Conservation (phyloP, 106 monocot genomes). For the Cymbidium sinense region DNA sequence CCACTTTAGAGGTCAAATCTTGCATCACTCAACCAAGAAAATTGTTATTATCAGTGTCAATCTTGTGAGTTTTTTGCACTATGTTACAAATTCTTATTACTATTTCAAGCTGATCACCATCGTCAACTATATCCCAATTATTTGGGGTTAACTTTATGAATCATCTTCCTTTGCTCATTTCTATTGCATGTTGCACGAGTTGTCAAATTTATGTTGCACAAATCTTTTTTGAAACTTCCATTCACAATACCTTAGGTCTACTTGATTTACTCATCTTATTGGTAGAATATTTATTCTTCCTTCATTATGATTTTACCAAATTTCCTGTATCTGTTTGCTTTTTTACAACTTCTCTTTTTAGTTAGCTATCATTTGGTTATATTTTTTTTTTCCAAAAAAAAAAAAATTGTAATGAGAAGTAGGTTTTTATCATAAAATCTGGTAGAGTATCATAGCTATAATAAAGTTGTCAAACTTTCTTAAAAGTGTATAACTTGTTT, state of each 20-base stretch:
- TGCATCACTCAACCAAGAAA: background rate
- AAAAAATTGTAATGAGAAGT: too few species aligned
- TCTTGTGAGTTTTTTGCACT: background rate
- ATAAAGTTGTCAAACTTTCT: too few species aligned
- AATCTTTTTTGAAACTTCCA: background rate
- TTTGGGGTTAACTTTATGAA: background rate
- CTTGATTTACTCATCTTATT: background rate
- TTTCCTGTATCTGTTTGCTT: background rate
- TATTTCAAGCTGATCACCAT: background rate
- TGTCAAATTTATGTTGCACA: background rate
- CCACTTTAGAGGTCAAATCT: background rate
- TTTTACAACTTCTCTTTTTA: too few species aligned
- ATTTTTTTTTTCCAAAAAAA: too few species aligned
- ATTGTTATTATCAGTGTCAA: background rate
- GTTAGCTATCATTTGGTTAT: too few species aligned
- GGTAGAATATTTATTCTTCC: background rate
- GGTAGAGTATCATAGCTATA: too few species aligned
- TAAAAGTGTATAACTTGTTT: too few species aligned
- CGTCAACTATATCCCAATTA: background rate
- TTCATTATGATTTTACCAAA: background rate
- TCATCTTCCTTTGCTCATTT: background rate
- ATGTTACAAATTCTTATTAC: background rate
- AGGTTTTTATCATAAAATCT: too few species aligned
- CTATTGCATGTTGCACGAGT: background rate
- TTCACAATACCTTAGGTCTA: background rate